Conservation (phyloP, 352 stramenopile genomes). For the Globisporangium splendens region DNA sequence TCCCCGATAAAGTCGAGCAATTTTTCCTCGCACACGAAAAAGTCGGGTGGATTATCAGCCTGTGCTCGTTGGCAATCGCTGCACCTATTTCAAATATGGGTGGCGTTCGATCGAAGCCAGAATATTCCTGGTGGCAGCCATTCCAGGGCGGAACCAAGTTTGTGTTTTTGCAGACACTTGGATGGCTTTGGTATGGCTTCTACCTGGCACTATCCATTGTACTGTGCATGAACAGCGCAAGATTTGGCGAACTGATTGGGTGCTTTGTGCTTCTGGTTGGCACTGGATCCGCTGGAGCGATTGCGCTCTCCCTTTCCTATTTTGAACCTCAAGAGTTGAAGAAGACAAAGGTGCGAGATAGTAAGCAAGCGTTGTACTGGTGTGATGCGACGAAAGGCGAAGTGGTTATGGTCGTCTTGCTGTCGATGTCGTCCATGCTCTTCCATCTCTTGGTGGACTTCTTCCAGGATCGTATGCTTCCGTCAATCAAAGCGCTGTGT, state of each 20-base stretch:
- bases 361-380: background rate
- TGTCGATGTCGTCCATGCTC: slow-evolving; percentile 33
- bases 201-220: slow-evolving; percentile 39
- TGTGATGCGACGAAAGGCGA: slow-evolving; percentile 21
- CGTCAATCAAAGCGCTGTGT: slow-evolving; percentile 10
- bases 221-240: slow-evolving; percentile 32
- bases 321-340: slow-evolving; percentile 16
- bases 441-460: slow-evolving; percentile 38
- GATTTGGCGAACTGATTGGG: slow-evolving; percentile 21
- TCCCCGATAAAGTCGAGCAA: slow-evolving; percentile 5
- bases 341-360: background rate
- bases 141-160: slow-evolving; percentile 57
- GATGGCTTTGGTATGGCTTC: slow-evolving; percentile 56
- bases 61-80: slow-evolving; percentile 30
- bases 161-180: slow-evolving; percentile 54
- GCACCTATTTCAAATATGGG: slow-evolving; percentile 38
- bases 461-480: slow-evolving; percentile 21
- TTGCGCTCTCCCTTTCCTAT: slow-evolving; percentile 32
- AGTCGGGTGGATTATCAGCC: slow-evolving; percentile 34
- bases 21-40: slow-evolving; percentile 26
- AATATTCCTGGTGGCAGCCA: slow-evolving; percentile 46
- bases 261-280: slow-evolving; percentile 36
- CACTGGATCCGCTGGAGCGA: slow-evolving; percentile 19
- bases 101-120: slow-evolving; percentile 22
- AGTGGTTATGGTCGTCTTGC: slow-evolving; percentile 33